Evolutionary conservation across 2,329 filamentous ascomycete genomes (phyloP), one percentile per base, ranked within the genome.

Genomic region (Myriosclerotinia curreyana): DNA sequence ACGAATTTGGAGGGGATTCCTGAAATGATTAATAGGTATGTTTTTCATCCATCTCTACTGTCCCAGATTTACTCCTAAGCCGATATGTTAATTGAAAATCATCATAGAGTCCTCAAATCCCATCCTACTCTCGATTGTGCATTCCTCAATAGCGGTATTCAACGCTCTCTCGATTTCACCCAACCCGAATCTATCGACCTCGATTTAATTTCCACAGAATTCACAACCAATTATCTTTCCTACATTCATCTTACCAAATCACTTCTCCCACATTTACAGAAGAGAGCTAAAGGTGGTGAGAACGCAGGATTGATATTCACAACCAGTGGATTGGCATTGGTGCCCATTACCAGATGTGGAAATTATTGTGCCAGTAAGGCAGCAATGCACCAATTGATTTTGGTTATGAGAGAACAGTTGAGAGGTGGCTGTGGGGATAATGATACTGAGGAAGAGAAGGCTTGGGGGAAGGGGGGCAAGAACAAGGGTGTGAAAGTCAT

Each of bases 321-420:
- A 9, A 70, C 69, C 4, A 67, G 64, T 12, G 66, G 55, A 3
- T 64, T 70, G 4, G 68, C 69, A 4, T 64, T 71, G 0, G 53
- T 70, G 2, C 69, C 69, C 3, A 66, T 67, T 6, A 15, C 62
- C 1, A 55, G 70, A 7, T 70, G 65, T 48, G 56, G 54, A 8
- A 68, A 66, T 0, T 82, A 81, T 69, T 79, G 74, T 1, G 78
- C 78, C 2, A 77, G 78, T 4, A 81, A 81, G 68, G 76, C 78
- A 0, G 79, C 79, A 0, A 69, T 82, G 46, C 76, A 79, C 61
- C 69, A 72, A 1, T 81, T 79, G 65, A 71, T 76, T 9, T 68
- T 80, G 6, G 77, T 74, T 52, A 69, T 82, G 2, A 75, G 79
- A 1, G 76, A 78, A 28, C 77, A 81, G 64, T 71, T 82, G n/a